A percentile compares a stretch with the other conserved stretches of the same genome.
Evolutionary conservation across 768 basidiomycete species (phyloP).

Genomic region (Atractiella rhizophila): DNA sequence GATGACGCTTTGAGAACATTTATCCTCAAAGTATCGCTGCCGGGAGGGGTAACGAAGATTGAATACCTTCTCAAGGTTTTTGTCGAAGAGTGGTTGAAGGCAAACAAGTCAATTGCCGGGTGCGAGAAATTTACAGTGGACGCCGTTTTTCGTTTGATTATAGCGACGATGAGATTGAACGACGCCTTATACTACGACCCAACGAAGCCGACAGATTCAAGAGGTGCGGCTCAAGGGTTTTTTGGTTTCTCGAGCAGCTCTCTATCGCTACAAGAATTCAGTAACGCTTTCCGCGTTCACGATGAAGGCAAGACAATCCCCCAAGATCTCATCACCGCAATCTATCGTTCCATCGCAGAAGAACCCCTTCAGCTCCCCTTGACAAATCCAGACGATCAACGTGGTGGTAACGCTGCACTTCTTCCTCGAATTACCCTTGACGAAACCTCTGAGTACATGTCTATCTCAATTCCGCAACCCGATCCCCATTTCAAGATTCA

Average conservation of each 20-base stretch:
- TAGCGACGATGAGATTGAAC: constrained; percentile 65
- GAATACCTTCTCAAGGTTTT: constrained; percentile 62
- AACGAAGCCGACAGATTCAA: neutral
- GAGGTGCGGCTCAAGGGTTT: constrained; percentile 3
- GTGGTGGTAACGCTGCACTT: constrained; percentile 16
- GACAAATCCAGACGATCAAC: no score
- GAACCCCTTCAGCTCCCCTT: constrained; percentile 16
- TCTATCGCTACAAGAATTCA: constrained; percentile 51
- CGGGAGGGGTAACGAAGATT: constrained; percentile 26
- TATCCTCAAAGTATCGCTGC: constrained; percentile 52
- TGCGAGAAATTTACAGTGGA: no score
- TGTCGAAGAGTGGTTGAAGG: constrained; percentile 68
- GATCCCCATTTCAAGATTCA: constrained; percentile 64
- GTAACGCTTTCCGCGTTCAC: constrained; percentile 52
- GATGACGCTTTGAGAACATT: constrained; percentile 77
- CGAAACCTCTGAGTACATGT: constrained; percentile 62
- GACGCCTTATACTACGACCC: constrained; percentile 39
- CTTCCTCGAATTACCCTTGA: constrained; percentile 49
- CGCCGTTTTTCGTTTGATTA: constrained; percentile 48
- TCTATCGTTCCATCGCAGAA: constrained; percentile 49
- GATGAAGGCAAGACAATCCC: constrained; percentile 46
- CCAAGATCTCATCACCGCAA: constrained; percentile 46
- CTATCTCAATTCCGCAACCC: constrained; percentile 55
- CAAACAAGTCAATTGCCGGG: constrained; percentile 28
- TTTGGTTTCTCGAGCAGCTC: constrained; percentile 18